Evolutionary conservation across 1,284 basidiomycete genomes (phyloP).

Genomic region (Moniliella sp.): DNA sequence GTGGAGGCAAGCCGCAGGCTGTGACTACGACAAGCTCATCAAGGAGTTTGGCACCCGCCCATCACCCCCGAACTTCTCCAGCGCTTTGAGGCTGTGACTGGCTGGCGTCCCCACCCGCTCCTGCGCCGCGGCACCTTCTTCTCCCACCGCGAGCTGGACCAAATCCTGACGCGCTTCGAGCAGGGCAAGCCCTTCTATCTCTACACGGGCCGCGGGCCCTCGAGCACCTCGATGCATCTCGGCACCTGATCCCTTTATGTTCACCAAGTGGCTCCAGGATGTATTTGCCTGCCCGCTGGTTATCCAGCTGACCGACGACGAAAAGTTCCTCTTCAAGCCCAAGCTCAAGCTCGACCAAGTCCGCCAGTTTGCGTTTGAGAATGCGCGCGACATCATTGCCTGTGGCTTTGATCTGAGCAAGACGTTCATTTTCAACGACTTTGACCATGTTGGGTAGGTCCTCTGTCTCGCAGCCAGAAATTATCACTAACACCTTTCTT

Average conservation of each 20-base stretch:
- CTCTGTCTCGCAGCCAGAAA: neutral
- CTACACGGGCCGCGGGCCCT: slow-evolving; percentile 90
- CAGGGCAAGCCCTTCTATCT: slow-evolving; percentile 91
- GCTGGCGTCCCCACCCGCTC: slow-evolving; percentile 69
- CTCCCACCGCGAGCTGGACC: slow-evolving; percentile 85
- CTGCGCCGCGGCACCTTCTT: slow-evolving; percentile 87
- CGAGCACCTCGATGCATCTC: slow-evolving; percentile 87
- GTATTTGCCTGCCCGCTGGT: slow-evolving; percentile 86
- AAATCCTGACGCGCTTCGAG: slow-evolving; percentile 82
- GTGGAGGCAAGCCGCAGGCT: slow-evolving; percentile 53
- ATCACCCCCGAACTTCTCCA: slow-evolving; percentile 58
- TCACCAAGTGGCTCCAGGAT: slow-evolving; percentile 96
- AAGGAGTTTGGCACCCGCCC: slow-evolving; percentile 73
- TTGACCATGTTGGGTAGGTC: slow-evolving; percentile 67
- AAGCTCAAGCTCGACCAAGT: slow-evolving; percentile 76
- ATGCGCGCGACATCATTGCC: slow-evolving; percentile 85
- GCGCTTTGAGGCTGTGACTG: slow-evolving; percentile 76
- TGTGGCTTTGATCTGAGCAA: slow-evolving; percentile 76
- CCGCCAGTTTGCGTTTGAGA: slow-evolving; percentile 56
- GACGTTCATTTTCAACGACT: slow-evolving; percentile 91
- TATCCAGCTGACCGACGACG: slow-evolving; percentile 89
- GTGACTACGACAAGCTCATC: slow-evolving; percentile 87
- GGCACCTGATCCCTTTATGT: slow-evolving; percentile 93
- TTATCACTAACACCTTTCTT: neutral
- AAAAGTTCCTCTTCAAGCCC: slow-evolving; percentile 95